Conservation (phyloP, 2,329 filamentous ascomycete genomes). For the Sporothrix pseudoabietina region DNA sequence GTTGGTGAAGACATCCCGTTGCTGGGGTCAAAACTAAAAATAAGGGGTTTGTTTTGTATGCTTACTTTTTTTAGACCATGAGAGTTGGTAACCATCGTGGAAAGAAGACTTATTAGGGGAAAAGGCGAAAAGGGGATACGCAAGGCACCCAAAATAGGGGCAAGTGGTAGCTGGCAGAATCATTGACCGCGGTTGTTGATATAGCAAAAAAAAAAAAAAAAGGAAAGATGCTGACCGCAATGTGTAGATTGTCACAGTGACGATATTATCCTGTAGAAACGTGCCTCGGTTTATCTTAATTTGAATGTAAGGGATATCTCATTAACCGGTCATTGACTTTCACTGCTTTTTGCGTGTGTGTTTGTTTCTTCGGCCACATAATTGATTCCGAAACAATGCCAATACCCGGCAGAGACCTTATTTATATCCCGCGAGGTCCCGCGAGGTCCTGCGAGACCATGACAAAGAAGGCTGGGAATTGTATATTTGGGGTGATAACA, state of each 20-base stretch:
- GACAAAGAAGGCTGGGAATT: background rate
- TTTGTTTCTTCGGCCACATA: background rate
- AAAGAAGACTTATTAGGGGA: background rate
- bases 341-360: too few relatives aligned
- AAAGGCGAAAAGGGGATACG: background rate
- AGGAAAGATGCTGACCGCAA: background rate
- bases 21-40: background rate
- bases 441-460: background rate
- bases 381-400: conserved; percentile 1
- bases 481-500: background rate
- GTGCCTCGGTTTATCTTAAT: background rate
- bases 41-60: background rate
- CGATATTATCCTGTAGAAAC: conserved; percentile 2
- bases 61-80: background rate
- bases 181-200: conserved; percentile 9
- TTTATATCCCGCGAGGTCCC: background rate
- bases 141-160: conserved; percentile 1
- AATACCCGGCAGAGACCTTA: background rate
- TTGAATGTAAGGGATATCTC: conserved; percentile 9
- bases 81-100: background rate
- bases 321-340: background rate
- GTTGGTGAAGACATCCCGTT: background rate
- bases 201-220: background rate
- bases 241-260: background rate
- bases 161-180: background rate